phyloP scores from a whole-genome alignment of 257 asterid species.

The Solanum chaucha region DNA sequence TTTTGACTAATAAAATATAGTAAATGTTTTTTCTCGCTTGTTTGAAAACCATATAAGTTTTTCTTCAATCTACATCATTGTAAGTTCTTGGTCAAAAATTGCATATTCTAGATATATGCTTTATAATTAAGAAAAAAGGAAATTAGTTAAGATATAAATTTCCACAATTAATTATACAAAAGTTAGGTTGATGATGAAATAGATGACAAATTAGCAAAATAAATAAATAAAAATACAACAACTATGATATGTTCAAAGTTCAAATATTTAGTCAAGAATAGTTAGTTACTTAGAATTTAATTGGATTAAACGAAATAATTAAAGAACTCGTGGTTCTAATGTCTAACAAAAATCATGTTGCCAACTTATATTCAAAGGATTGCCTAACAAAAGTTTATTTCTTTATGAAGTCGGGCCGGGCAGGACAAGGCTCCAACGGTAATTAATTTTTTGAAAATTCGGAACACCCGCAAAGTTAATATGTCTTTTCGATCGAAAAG shows the following conservation, averaged over 20 bases:
- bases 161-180: not conserved
- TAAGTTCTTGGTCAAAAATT: not conserved
- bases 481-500: no score
- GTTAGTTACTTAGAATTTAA: not conserved
- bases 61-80: not conserved
- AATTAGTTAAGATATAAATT: not conserved
- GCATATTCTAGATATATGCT: not conserved
- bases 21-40: not conserved
- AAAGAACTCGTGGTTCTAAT: not conserved
- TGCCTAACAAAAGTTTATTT: not conserved
- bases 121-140: not conserved
- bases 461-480: accelerated
- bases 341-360: not conserved
- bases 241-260: not conserved
- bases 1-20: not conserved
- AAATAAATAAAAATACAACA: not conserved
- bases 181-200: not conserved
- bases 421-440: no score
- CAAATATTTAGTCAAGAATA: not conserved
- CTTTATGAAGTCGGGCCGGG: not conserved
- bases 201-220: not conserved
- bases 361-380: not conserved
- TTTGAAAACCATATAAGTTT: not conserved
- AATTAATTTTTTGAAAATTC: no score
- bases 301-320: not conserved